A percentile compares a stretch with the other conserved stretches of the same genome.
Evolutionary conservation across 140 eudicot species (phyloP).

Genomic region (Flaveria floridana): DNA sequence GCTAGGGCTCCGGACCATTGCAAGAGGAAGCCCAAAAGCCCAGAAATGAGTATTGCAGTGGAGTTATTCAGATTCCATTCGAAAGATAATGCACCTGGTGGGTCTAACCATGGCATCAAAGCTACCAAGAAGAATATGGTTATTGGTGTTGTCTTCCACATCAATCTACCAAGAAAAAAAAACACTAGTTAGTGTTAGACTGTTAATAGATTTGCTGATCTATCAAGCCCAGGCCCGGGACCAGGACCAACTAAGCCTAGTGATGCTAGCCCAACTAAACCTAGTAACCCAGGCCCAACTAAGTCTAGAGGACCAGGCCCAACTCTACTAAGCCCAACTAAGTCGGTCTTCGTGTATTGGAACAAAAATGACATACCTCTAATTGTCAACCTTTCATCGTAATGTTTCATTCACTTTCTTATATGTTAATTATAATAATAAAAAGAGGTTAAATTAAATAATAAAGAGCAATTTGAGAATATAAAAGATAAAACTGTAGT

Average conservation of each 20-base stretch:
- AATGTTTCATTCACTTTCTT: too few species aligned
- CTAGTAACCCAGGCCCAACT: background rate
- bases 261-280: background rate
- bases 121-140: slow-evolving; percentile 68
- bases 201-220: background rate
- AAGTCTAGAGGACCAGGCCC: too few species aligned
- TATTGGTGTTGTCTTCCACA: slow-evolving; percentile 87
- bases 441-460: too few species aligned
- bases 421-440: too few species aligned
- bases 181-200: background rate
- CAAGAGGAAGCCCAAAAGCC: slow-evolving; percentile 63
- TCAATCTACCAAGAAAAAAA: slow-evolving; percentile 47
- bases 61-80: slow-evolving; percentile 53
- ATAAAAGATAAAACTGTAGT: too few species aligned
- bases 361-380: too few species aligned
- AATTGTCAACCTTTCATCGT: too few species aligned
- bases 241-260: background rate
- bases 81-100: slow-evolving; percentile 73
- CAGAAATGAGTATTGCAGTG: slow-evolving; percentile 55
- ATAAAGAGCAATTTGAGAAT: too few species aligned
- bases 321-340: too few species aligned
- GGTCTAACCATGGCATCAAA: slow-evolving; percentile 79
- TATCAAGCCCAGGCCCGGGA: background rate
- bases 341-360: too few species aligned
- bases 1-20: slow-evolving; percentile 87